Percentiles rank a stretch among this genome's conserved stretches.
phyloP scores from a whole-genome alignment of 2,329 filamentous ascomycete genomes.

The Sclerotinia spermophila region DNA sequence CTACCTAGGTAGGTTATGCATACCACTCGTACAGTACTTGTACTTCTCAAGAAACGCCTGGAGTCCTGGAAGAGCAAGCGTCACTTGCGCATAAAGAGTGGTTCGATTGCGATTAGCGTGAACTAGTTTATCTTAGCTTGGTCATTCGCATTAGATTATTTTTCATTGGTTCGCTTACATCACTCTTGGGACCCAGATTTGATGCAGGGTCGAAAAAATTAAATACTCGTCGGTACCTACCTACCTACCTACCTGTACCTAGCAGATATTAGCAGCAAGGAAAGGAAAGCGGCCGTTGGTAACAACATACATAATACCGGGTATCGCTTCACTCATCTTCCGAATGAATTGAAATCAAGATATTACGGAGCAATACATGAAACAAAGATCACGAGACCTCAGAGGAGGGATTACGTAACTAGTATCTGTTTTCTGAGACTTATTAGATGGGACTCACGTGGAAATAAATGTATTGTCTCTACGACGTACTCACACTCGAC shows the following conservation, averaged over 20 bases:
- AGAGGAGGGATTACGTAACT: neutral
- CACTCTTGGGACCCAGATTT: neutral
- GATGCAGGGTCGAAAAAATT: conserved; percentile 13
- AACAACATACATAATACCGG: neutral
- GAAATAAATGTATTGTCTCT: too few relatives aligned
- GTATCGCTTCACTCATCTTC: neutral
- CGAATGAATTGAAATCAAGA: neutral
- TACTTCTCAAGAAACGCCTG: neutral
- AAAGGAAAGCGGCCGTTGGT: neutral
- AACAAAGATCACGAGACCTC: neutral
- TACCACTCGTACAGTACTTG: neutral
- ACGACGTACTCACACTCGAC: too few relatives aligned
- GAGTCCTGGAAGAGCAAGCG: neutral
- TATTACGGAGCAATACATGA: neutral
- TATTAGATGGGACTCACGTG: too few relatives aligned
- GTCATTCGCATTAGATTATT: conserved; percentile 11
- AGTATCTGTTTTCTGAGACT: neutral
- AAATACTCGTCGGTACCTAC: neutral
- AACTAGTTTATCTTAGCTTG: conserved; percentile 4
- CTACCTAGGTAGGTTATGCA: conserved; percentile 4
- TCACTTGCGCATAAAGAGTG: conserved; percentile 12
- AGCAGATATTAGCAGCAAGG: neutral
- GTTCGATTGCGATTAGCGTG: neutral
- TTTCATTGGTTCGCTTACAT: neutral
- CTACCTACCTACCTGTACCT: too few relatives aligned